Conservation (phyloP, 345 rosid genomes). For the Angophora floribunda region DNA sequence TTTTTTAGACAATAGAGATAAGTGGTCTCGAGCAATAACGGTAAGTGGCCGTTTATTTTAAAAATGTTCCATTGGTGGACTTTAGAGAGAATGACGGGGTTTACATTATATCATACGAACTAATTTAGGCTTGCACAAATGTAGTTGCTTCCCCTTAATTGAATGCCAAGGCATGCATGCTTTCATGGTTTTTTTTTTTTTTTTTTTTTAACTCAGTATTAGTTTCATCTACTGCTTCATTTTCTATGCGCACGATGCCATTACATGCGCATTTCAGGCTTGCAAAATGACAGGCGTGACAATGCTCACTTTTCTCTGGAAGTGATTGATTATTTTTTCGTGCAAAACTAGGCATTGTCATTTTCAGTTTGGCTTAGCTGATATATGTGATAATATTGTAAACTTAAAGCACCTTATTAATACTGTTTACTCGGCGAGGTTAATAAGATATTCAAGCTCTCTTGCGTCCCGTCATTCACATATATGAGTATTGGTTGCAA, state of each 20-base stretch:
- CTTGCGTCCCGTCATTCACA: neutral
- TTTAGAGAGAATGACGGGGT: neutral
- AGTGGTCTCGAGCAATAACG: neutral
- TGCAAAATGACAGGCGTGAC: neutral
- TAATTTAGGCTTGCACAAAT: neutral
- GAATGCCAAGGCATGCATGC: neutral
- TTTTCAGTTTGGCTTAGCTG: neutral
- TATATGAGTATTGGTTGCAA: neutral
- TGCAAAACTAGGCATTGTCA: neutral
- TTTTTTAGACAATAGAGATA: neutral
- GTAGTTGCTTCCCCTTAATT: neutral
- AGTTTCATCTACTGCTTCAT: neutral
- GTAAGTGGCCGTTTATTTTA: neutral
- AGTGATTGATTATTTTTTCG: neutral
- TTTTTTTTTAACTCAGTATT: neutral
- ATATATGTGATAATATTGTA: neutral
- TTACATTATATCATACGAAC: neutral
- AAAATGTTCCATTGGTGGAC: neutral
- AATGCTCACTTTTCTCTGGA: neutral
- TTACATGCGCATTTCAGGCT: neutral
- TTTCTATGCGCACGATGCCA: neutral
- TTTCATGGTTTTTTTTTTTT: neutral
- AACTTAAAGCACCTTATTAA: neutral
- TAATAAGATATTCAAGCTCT: neutral
- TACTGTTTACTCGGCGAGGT: neutral